phyloP scores from a whole-genome alignment of 2,329 filamentous ascomycete genomes.

The Talaromyces islandicus region DNA sequence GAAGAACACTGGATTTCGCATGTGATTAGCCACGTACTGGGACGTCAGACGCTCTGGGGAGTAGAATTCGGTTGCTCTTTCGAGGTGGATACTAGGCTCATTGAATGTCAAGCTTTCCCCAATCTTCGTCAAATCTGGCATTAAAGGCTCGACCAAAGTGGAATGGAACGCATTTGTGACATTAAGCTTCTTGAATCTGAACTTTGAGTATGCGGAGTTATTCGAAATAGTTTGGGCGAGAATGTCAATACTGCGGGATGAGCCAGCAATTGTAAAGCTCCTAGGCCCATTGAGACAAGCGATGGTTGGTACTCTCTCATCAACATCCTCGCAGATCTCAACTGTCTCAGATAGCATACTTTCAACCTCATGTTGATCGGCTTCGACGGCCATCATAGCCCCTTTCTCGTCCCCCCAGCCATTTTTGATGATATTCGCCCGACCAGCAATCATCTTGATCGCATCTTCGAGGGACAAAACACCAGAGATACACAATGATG shows the following conservation, averaged over 20 bases:
- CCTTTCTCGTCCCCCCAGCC: constrained; percentile 25
- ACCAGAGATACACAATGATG: constrained; percentile 28
- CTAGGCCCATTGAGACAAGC: constrained; percentile 28
- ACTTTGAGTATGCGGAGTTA: neutral
- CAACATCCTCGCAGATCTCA: constrained; percentile 5
- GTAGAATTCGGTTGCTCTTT: constrained; percentile 15
- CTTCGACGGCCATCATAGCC: constrained; percentile 28
- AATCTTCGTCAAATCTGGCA: constrained; percentile 19
- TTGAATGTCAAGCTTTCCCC: constrained; percentile 26
- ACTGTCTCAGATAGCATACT: constrained; percentile 10
- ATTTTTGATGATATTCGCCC: constrained; percentile 25
- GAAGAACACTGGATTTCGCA: constrained; percentile 44
- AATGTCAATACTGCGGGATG: constrained; percentile 16
- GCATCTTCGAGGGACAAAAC: constrained; percentile 24
- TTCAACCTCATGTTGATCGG: constrained; percentile 19
- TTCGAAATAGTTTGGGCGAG: constrained; percentile 22
- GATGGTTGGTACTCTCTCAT: constrained; percentile 21
- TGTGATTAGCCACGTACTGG: constrained; percentile 28
- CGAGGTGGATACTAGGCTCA: constrained; percentile 34
- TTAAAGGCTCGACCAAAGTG: constrained; percentile 31
- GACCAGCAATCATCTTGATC: constrained; percentile 21
- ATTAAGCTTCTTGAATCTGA: constrained; percentile 34
- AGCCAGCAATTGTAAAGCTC: constrained; percentile 8
- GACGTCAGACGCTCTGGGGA: neutral
- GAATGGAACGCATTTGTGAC: constrained; percentile 48